phyloP scores from a whole-genome alignment of 2,329 filamentous ascomycete species.

The Colletotrichum ledebouriae region DNA sequence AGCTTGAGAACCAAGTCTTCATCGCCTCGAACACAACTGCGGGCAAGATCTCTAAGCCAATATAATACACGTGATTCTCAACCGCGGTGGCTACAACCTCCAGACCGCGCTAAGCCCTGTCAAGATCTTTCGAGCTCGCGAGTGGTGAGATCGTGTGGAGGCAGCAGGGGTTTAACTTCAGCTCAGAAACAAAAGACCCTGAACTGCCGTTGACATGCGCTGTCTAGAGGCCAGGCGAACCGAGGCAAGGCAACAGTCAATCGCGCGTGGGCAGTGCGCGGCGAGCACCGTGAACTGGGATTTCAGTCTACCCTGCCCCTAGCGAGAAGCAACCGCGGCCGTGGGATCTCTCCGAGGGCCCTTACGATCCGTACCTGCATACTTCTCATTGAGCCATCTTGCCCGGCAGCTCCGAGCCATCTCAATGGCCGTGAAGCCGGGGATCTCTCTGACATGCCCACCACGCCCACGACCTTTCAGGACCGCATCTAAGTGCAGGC shows the following conservation, averaged over 20 bases:
- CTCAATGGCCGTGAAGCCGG: neutral
- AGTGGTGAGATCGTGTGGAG: slow-evolving; percentile 39
- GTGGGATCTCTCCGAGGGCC: slow-evolving; percentile 7
- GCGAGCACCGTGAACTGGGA: slow-evolving; percentile 26
- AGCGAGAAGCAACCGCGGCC: neutral
- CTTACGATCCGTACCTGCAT: slow-evolving; percentile 13
- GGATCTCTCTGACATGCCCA: neutral
- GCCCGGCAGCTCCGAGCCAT: neutral
- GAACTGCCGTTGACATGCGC: slow-evolving; percentile 29
- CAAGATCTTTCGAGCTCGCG: slow-evolving; percentile 29
- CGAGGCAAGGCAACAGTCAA: slow-evolving; percentile 1
- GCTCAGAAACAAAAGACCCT: slow-evolving; percentile 24
- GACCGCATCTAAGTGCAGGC: neutral
- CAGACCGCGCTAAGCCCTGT: slow-evolving; percentile 46
- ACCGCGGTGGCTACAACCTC: slow-evolving; percentile 49
- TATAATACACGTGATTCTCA: slow-evolving; percentile 44
- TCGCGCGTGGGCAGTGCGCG: slow-evolving; percentile 17
- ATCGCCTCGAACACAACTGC: slow-evolving; percentile 14
- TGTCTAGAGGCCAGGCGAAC: neutral
- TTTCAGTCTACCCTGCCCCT: neutral
- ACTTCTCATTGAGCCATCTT: slow-evolving; percentile 12
- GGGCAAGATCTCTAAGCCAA: slow-evolving; percentile 17
- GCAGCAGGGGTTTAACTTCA: slow-evolving; percentile 33
- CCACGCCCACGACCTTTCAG: neutral
- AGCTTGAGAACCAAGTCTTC: neutral